A percentile compares a stretch with the other conserved stretches of the same genome.
phyloP scores from a whole-genome alignment of 2,329 filamentous ascomycete genomes.

The Alternaria ventricosa region DNA sequence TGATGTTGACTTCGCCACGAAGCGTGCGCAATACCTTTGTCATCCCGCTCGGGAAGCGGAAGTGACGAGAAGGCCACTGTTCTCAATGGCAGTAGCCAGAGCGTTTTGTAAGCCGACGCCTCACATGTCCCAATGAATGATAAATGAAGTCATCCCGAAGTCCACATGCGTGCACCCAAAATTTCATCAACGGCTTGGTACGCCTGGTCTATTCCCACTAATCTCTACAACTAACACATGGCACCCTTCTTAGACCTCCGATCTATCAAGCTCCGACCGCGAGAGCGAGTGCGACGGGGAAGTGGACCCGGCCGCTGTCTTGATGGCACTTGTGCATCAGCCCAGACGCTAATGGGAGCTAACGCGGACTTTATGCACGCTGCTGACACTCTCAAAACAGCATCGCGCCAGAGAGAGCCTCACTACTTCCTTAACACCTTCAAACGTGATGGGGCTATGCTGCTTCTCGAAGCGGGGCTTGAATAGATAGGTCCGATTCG shows the following conservation, averaged over 20 bases:
- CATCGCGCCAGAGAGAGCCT: background rate
- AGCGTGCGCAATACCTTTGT: background rate
- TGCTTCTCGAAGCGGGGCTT: background rate
- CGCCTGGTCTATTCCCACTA: background rate
- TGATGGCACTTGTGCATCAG: background rate
- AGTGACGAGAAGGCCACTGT: background rate
- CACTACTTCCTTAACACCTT: background rate
- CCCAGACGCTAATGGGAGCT: background rate
- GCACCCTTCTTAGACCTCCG: background rate
- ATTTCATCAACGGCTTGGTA: background rate
- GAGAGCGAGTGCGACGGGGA: background rate
- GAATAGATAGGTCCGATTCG: background rate
- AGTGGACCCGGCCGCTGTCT: background rate
- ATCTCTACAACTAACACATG: background rate
- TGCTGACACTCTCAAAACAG: constrained; percentile 5
- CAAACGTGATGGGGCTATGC: background rate
- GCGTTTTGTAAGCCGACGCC: background rate
- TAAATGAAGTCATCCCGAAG: background rate
- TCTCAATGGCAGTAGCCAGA: background rate
- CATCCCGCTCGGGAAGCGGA: background rate
- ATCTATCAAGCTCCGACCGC: background rate
- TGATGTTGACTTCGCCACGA: background rate
- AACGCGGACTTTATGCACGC: constrained; percentile 7
- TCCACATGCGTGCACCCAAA: background rate
- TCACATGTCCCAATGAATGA: background rate